Evolutionary conservation across 2,329 filamentous ascomycete species (phyloP), one percentile per base, ranked within the genome.

Genomic region (Aspergillus neotritici): DNA sequence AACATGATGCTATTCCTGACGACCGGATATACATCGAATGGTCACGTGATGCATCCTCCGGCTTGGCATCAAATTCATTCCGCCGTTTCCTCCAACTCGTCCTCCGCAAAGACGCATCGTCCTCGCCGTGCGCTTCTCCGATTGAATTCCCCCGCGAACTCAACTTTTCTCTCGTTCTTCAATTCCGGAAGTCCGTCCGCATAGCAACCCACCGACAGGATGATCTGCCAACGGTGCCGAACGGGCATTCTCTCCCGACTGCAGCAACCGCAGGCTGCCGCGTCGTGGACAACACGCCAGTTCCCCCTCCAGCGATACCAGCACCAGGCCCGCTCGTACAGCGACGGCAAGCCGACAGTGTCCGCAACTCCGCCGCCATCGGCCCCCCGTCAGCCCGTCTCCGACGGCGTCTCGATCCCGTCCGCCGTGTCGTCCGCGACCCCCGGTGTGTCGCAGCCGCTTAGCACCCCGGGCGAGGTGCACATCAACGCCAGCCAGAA

Each of bases 141-240:
- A 25, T 25, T 25, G 7, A 43, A n/a, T 31, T 17, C 34, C 42
- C 41, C 34, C 31, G 38, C 42, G 41, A 38, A 38, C 37, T 31
- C 41, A 25, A 43, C 13, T 32, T 28, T 5, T 32, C 34, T 48
- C 29, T 49, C 25, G 38, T 51, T 47, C 38, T 37, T 31, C 33
- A 25, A 33, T 43, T 14, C 39, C 43, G 25, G 40, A 40, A 28
- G 31, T 37, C 8, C 15, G 7, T 35, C 15, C 10, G 5, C 13
- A 10, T 17, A 7, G 5, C 0, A 1, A 7, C 6, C 4, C 5
- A 34, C 16, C 16, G 31, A 16, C 30, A 50, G 40, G 40, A 70
- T 69, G 66, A 66, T 70, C 41, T 70, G 67, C 59, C 61, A 61
- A 52, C 61, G 62, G 41, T 70, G 67, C 50, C 66, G 67, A 36